A percentile compares a stretch with the other conserved stretches of the same genome.
Evolutionary conservation across 2,329 filamentous ascomycete species (phyloP).

Genomic region (Aspergillus sp.): DNA sequence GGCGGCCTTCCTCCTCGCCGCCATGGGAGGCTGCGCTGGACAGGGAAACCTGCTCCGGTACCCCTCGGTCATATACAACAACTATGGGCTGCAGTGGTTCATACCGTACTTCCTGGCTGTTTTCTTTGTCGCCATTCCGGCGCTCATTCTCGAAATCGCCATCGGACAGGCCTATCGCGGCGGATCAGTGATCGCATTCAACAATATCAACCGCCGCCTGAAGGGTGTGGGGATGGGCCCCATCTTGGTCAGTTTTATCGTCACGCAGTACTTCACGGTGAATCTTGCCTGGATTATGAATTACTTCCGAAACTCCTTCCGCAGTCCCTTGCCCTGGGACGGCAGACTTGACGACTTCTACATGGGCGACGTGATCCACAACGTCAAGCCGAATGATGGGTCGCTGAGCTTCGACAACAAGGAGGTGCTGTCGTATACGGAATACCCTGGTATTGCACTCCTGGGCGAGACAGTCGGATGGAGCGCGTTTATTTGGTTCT

Average conservation of each 20-base stretch:
- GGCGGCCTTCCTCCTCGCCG: slow-evolving; percentile 56
- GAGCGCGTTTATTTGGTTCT: slow-evolving; percentile 60
- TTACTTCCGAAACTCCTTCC: slow-evolving; percentile 59
- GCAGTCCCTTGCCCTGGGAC: slow-evolving; percentile 56
- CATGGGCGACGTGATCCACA: slow-evolving; percentile 50
- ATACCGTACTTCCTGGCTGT: slow-evolving; percentile 58
- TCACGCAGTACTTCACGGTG: slow-evolving; percentile 59
- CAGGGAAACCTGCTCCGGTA: slow-evolving; percentile 61
- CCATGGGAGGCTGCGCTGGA: slow-evolving; percentile 60
- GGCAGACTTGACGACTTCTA: slow-evolving; percentile 55
- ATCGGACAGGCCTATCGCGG: slow-evolving; percentile 56
- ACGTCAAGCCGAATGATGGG: slow-evolving; percentile 45
- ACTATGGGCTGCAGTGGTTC: slow-evolving; percentile 61
- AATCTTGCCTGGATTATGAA: slow-evolving; percentile 61
- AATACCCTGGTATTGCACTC: slow-evolving; percentile 49
- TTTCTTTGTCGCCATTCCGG: slow-evolving; percentile 57
- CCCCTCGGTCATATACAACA: slow-evolving; percentile 61
- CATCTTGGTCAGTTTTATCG: slow-evolving; percentile 55
- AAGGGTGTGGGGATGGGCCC: slow-evolving; percentile 56
- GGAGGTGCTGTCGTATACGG: slow-evolving; percentile 45
- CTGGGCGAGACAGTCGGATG: slow-evolving; percentile 60
- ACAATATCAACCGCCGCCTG: slow-evolving; percentile 54
- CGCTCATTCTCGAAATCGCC: slow-evolving; percentile 56
- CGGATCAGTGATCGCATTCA: slow-evolving; percentile 56
- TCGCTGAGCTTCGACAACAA: slow-evolving; percentile 39